phyloP scores from a whole-genome alignment of 192 early-diverging fungal genomes.

The Entomortierella chlamydospora region DNA sequence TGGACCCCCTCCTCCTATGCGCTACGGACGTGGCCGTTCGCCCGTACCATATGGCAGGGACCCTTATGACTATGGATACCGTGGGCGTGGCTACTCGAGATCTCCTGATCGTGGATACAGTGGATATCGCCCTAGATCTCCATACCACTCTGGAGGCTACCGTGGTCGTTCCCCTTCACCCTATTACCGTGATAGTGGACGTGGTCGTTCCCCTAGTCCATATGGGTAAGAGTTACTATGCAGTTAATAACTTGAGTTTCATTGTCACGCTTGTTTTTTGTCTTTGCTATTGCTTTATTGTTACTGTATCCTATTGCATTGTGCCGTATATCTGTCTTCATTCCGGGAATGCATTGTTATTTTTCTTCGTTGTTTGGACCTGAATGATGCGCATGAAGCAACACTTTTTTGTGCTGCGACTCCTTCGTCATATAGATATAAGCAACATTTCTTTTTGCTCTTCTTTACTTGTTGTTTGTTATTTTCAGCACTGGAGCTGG shows the following conservation, averaged over 20 bases:
- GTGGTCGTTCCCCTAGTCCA: constrained; percentile 54
- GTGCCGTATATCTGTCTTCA: too few relatives aligned
- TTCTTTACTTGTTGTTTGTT: too few relatives aligned
- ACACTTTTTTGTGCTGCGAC: too few relatives aligned
- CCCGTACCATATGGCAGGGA: constrained; percentile 45
- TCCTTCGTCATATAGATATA: too few relatives aligned
- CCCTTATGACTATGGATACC: constrained; percentile 54
- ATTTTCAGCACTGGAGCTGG: constrained; percentile 1
- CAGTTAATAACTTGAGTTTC: too few relatives aligned
- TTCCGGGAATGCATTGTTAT: too few relatives aligned
- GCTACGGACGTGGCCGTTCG: constrained; percentile 54
- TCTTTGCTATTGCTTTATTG: too few relatives aligned
- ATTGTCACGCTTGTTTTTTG: too few relatives aligned
- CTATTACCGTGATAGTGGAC: constrained; percentile 38
- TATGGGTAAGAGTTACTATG: constrained; percentile 57
- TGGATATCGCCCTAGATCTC: constrained; percentile 49
- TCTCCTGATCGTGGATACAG: constrained; percentile 56
- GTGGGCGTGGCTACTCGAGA: constrained; percentile 55
- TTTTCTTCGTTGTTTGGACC: background rate
- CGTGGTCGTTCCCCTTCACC: constrained; percentile 54
- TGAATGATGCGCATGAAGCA: background rate
- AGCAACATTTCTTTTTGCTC: too few relatives aligned
- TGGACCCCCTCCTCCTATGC: constrained; percentile 47
- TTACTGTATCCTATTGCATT: background rate
- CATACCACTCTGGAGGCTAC: constrained; percentile 44